These are phyloP conservation scores for Ligustrum vulgare DNA, from an alignment of 257 asterid genomes.

Conservation along the genomic window DNA sequence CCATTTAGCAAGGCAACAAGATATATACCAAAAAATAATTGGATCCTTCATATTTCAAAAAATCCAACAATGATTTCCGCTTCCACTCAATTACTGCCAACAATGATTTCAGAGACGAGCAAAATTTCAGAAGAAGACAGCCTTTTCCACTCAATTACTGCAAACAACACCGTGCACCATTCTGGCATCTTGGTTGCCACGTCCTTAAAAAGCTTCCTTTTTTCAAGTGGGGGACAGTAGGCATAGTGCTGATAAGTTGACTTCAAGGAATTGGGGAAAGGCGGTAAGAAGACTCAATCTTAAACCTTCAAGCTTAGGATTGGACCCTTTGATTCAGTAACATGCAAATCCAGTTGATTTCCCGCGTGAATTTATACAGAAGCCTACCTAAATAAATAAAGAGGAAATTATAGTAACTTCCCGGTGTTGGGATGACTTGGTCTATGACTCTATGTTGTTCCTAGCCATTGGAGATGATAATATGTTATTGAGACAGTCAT, in stretches of 20 bases:
- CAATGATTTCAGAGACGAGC: not conserved
- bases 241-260: slow-evolving; percentile 2
- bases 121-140: not conserved
- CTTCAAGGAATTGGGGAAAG: not conserved
- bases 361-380: too few relatives aligned
- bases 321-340: not conserved
- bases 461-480: slow-evolving; percentile 3
- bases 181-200: not conserved
- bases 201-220: not conserved
- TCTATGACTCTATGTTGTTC: slow-evolving; percentile 8
- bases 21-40: too few relatives aligned
- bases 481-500: not conserved
- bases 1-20: too few relatives aligned
- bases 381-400: too few relatives aligned
- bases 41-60: too few relatives aligned
- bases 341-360: too few relatives aligned
- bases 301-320: not conserved
- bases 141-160: slow-evolving; percentile 1
- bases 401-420: not conserved
- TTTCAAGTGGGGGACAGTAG: not conserved
- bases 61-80: not conserved
- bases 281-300: not conserved
- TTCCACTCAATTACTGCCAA: too few relatives aligned
- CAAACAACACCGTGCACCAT: not conserved
- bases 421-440: slow-evolving; percentile 1